Evolutionary conservation across 257 asterid species (phyloP).

Genomic region (Gentiana dahurica): DNA sequence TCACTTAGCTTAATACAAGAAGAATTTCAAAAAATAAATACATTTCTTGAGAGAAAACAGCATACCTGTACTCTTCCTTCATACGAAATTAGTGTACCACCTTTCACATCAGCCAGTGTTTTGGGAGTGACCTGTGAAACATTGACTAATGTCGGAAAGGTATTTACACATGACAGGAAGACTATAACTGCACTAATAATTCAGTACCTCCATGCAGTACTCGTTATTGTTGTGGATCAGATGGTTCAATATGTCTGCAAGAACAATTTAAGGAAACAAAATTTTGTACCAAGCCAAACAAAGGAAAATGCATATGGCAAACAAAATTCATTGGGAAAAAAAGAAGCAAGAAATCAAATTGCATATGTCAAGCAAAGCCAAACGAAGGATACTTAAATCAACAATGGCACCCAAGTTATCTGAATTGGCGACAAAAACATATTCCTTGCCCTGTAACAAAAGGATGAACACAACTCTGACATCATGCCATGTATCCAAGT

Average conservation of each 20-base stretch:
- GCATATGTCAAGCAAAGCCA: not conserved
- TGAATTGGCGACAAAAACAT: conserved; percentile 85
- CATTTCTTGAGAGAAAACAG: not conserved
- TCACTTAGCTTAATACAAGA: not conserved
- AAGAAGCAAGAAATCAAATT: no score
- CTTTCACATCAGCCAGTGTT: conserved; percentile 97
- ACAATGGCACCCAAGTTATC: conserved; percentile 97
- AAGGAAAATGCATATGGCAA: not conserved
- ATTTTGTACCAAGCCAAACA: not conserved
- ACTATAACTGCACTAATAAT: not conserved
- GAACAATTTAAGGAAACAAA: conserved; percentile 35
- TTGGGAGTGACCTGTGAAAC: conserved; percentile 88
- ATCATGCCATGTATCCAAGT: not conserved
- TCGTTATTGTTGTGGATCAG: conserved; percentile 77
- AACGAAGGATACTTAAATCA: conserved; percentile 88
- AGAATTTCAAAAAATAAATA: not conserved
- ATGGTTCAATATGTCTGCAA: conserved; percentile 83
- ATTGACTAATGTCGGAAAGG: conserved; percentile 1
- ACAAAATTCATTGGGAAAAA: no score
- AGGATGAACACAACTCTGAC: not conserved
- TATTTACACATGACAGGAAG: conserved; percentile 1
- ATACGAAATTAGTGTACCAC: conserved; percentile 91
- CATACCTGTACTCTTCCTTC: conserved; percentile 94
- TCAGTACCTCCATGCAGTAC: conserved; percentile 95
- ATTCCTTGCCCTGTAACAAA: conserved; percentile 78